Evolutionary conservation across 768 basidiomycete species (phyloP).

Genomic region (Candolleomyces aberdarensis): DNA sequence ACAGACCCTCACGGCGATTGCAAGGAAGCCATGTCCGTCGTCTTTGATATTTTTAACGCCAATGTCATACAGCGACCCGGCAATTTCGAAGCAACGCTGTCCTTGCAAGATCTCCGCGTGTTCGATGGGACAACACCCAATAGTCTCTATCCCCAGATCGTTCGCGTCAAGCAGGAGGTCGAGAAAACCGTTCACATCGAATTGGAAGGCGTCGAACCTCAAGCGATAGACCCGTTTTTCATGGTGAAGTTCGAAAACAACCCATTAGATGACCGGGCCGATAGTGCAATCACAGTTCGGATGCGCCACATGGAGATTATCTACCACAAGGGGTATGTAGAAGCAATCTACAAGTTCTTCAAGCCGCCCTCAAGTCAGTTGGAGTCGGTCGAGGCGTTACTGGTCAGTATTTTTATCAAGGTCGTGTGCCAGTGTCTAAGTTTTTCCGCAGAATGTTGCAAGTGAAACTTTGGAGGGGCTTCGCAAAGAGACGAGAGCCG

Average conservation of each 20-base stretch:
- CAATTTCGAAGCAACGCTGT: slow-evolving; percentile 81
- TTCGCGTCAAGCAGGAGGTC: slow-evolving; percentile 53
- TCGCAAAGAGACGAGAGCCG: slow-evolving; percentile 89
- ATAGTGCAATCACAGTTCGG: slow-evolving; percentile 82
- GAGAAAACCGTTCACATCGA: slow-evolving; percentile 8
- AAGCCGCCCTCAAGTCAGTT: slow-evolving; percentile 92
- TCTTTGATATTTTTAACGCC: slow-evolving; percentile 86
- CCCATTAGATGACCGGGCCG: slow-evolving; percentile 88
- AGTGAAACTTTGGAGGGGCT: slow-evolving; percentile 92
- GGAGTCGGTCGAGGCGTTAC: slow-evolving; percentile 90
- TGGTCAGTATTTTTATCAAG: slow-evolving; percentile 48
- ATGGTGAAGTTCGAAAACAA: slow-evolving; percentile 89
- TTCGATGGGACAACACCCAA: slow-evolving; percentile 86
- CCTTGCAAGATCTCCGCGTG: slow-evolving; percentile 82
- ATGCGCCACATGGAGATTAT: slow-evolving; percentile 97
- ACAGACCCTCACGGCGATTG: slow-evolving; percentile 62
- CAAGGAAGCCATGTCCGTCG: slow-evolving; percentile 77
- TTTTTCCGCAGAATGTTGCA: slow-evolving; percentile 68
- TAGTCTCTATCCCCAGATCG: slow-evolving; percentile 86
- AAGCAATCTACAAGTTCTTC: slow-evolving; percentile 88
- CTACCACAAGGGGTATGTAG: slow-evolving; percentile 91
- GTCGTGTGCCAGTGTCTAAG: slow-evolving; percentile 5
- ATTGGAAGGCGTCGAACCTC: slow-evolving; percentile 9
- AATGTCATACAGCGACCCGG: slow-evolving; percentile 82
- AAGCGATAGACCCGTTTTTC: slow-evolving; percentile 57